Percentiles rank a stretch among this genome's conserved stretches.
Evolutionary conservation across 768 basidiomycete species (phyloP).

Genomic region (Hydnum rufescens): DNA sequence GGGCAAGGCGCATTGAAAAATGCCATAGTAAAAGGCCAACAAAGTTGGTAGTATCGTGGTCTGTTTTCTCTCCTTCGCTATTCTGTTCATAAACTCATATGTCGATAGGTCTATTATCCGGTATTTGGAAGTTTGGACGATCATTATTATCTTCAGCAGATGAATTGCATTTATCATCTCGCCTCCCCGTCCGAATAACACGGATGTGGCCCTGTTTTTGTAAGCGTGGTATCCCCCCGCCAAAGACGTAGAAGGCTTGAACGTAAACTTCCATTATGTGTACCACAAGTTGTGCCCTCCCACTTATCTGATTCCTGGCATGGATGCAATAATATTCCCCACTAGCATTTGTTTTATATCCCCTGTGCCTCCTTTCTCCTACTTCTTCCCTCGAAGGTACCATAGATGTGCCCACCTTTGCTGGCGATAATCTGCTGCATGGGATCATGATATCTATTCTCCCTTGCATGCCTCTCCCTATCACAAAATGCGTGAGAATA

Average conservation of each 20-base stretch:
- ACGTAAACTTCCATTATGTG: constrained; percentile 87
- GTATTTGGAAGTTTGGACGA: constrained; percentile 82
- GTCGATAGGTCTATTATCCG: constrained; percentile 76
- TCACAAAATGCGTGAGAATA: constrained; percentile 84
- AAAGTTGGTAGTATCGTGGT: constrained; percentile 91
- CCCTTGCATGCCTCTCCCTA: constrained; percentile 90
- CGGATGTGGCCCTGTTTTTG: not conserved
- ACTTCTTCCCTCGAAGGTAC: not conserved
- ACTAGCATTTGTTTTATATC: constrained; percentile 80
- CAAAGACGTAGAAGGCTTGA: constrained; percentile 94
- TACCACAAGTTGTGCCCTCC: constrained; percentile 59
- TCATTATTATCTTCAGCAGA: constrained; percentile 94
- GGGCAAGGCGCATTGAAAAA: constrained; percentile 73
- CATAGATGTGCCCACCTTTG: constrained; percentile 1
- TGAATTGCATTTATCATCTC: constrained; percentile 14
- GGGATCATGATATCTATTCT: constrained; percentile 92
- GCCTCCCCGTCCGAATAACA: constrained; percentile 2
- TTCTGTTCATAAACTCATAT: not conserved
- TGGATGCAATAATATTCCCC: not conserved
- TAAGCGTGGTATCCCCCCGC: constrained; percentile 76
- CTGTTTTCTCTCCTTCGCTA: constrained; percentile 13
- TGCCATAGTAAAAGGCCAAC: constrained; percentile 85
- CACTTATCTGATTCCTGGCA: not conserved
- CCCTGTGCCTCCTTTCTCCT: constrained; percentile 38
- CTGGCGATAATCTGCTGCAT: constrained; percentile 41